Conservation (phyloP, 2,329 filamentous ascomycete genomes). For the Penicillium capsulatum region DNA sequence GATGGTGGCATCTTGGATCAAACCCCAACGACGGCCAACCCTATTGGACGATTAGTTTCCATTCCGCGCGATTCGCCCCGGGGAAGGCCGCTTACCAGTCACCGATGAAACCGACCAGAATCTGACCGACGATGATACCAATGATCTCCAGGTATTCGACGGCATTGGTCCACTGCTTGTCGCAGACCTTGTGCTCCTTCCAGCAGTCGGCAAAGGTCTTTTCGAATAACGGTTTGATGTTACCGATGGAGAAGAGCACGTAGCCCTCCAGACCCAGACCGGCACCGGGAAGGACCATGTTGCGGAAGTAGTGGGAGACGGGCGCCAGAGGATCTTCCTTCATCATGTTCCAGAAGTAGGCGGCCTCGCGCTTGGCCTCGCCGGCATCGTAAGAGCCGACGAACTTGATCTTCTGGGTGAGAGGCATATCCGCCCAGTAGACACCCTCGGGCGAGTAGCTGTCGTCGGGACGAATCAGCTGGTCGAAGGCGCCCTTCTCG, state of each 20-base stretch:
- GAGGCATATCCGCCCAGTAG: conserved; percentile 88
- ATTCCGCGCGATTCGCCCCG: not conserved
- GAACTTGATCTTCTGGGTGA: conserved; percentile 67
- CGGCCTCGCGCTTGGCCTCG: conserved; percentile 66
- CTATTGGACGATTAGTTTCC: conserved; percentile 38
- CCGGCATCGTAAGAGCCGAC: conserved; percentile 67
- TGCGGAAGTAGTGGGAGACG: conserved; percentile 79
- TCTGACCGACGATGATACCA: conserved; percentile 92
- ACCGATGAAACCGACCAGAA: conserved; percentile 75
- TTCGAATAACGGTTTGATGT: conserved; percentile 76
- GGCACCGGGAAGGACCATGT: conserved; percentile 87
- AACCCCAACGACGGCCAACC: conserved; percentile 88
- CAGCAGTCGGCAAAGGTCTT: conserved; percentile 76
- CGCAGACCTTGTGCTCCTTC: conserved; percentile 63
- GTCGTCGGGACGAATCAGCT: conserved; percentile 82
- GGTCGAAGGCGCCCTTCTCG: conserved; percentile 65
- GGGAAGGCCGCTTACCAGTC: conserved; percentile 53
- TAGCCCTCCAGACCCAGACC: conserved; percentile 92
- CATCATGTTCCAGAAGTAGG: conserved; percentile 68
- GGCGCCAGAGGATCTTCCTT: conserved; percentile 83
- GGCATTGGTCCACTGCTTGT: conserved; percentile 72
- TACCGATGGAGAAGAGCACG: conserved; percentile 94
- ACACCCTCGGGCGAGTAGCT: conserved; percentile 74
- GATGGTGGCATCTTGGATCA: conserved; percentile 90
- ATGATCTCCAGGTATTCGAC: conserved; percentile 89